phyloP scores from a whole-genome alignment of 345 rosid species.

The Citrus unshiu region DNA sequence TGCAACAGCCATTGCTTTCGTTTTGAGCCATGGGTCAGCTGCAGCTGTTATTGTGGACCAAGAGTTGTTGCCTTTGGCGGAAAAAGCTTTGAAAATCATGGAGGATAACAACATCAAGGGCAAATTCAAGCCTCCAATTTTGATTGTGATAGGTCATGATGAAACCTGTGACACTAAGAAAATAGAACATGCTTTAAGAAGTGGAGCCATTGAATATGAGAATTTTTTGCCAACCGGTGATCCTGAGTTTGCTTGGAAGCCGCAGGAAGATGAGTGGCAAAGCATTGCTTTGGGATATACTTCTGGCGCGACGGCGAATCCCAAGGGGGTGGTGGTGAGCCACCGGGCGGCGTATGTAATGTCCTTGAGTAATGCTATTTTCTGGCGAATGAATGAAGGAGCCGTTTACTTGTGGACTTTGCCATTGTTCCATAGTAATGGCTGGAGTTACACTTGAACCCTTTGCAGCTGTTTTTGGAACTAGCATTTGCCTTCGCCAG shows the following conservation, averaged over 20 bases:
- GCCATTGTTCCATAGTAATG: conserved; percentile 93
- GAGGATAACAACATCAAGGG: conserved; percentile 38
- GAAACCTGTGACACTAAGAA: conserved; percentile 56
- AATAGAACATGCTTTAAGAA: conserved; percentile 47
- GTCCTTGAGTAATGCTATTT: conserved; percentile 55
- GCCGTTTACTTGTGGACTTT: conserved; percentile 88
- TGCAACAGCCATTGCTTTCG: conserved; percentile 52
- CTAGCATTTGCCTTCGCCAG: conserved; percentile 85
- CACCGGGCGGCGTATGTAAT: conserved; percentile 87
- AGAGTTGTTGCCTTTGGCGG: conserved; percentile 63
- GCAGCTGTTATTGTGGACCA: conserved; percentile 75
- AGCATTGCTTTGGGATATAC: conserved; percentile 92
- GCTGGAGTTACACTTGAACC: conserved; percentile 90
- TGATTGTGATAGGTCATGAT: conserved; percentile 66
- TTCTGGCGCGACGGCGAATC: conserved; percentile 91
- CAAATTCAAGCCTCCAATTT: conserved; percentile 50
- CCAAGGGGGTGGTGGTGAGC: conserved; percentile 78
- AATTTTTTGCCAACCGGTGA: conserved; percentile 70
- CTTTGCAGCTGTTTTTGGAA: conserved; percentile 72
- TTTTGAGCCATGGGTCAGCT: conserved; percentile 72
- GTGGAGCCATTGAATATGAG: conserved; percentile 86
- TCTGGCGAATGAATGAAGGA: conserved; percentile 88
- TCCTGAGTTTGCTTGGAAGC: conserved; percentile 69
- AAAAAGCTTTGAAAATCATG: conserved; percentile 64
- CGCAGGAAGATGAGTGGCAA: conserved; percentile 94